phyloP scores from a whole-genome alignment of 129 eudicot genomes.

The Cynara cardunculus region DNA sequence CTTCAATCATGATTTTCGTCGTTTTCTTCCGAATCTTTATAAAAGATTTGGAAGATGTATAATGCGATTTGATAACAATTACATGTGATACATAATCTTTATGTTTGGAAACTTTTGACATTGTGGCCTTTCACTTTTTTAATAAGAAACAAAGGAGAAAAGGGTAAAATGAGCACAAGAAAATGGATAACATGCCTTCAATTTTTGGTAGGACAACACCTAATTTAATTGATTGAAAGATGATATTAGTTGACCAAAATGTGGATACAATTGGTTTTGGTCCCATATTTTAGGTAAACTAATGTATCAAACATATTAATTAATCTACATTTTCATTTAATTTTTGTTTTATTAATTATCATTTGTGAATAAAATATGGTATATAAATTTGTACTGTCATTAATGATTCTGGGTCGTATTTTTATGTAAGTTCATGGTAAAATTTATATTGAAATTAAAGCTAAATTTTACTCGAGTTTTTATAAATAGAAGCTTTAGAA shows the following conservation, averaged over 20 bases:
- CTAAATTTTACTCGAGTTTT: background rate
- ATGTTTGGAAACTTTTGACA: slow-evolving; percentile 19
- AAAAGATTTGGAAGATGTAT: background rate
- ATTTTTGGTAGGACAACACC: slow-evolving; percentile 35
- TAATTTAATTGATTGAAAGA: slow-evolving; percentile 14
- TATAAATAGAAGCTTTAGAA: background rate
- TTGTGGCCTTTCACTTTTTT: slow-evolving; percentile 14
- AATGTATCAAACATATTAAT: slow-evolving; percentile 15
- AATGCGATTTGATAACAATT: slow-evolving; percentile 13
- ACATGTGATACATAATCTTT: slow-evolving; percentile 24
- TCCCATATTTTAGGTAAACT: slow-evolving; percentile 34
- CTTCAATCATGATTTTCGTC: background rate
- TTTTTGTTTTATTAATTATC: background rate
- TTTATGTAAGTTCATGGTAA: no score
- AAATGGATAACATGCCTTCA: slow-evolving; percentile 14
- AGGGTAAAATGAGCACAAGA: slow-evolving; percentile 18
- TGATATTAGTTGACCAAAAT: slow-evolving; percentile 24
- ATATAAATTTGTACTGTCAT: background rate
- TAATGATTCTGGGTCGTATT: no score
- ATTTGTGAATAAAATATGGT: background rate
- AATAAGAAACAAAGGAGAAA: slow-evolving; percentile 22
- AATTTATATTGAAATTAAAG: background rate
- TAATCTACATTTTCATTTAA: background rate
- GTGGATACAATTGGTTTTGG: slow-evolving; percentile 31
- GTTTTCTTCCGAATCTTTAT: background rate